Percentiles rank a stretch among this genome's conserved stretches.
Evolutionary conservation across 148 eudicot species (phyloP).

Genomic region (Rhododendron vialii): DNA sequence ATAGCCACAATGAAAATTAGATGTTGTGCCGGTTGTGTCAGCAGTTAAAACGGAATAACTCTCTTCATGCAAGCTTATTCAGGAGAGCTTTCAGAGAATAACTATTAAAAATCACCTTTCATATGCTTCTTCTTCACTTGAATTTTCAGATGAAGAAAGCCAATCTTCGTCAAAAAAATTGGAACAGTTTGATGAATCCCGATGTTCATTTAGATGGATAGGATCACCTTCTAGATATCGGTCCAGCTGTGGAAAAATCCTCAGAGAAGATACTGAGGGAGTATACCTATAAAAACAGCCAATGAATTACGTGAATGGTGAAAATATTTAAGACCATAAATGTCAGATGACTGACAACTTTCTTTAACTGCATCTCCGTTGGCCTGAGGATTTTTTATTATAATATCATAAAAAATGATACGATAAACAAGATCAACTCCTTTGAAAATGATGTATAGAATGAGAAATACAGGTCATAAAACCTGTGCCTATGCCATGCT

Average conservation of each 20-base stretch:
- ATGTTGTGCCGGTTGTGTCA: not conserved
- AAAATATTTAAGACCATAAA: not conserved
- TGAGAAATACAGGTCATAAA: not conserved
- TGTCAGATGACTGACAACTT: not conserved
- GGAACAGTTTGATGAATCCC: constrained; percentile 57
- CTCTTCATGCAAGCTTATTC: not conserved
- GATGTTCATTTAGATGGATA: constrained; percentile 36
- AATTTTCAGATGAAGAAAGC: constrained; percentile 89
- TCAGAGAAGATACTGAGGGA: constrained; percentile 54
- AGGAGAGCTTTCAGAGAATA: not conserved
- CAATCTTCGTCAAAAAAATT: constrained; percentile 82
- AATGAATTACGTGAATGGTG: not conserved
- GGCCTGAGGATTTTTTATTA: not conserved
- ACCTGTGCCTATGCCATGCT: not conserved
- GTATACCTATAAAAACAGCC: constrained; percentile 42
- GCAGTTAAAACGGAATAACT: not conserved
- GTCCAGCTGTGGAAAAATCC: constrained; percentile 47
- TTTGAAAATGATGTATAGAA: not conserved
- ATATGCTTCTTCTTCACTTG: constrained; percentile 76
- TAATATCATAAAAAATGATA: not conserved
- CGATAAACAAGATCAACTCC: not conserved
- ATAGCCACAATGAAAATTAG: not conserved
- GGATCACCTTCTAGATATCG: constrained; percentile 37
- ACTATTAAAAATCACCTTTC: constrained; percentile 50
- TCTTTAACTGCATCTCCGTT: not conserved